Conservation (phyloP, 2,329 filamentous ascomycete genomes). For the Trichophyton schoenleinii region DNA sequence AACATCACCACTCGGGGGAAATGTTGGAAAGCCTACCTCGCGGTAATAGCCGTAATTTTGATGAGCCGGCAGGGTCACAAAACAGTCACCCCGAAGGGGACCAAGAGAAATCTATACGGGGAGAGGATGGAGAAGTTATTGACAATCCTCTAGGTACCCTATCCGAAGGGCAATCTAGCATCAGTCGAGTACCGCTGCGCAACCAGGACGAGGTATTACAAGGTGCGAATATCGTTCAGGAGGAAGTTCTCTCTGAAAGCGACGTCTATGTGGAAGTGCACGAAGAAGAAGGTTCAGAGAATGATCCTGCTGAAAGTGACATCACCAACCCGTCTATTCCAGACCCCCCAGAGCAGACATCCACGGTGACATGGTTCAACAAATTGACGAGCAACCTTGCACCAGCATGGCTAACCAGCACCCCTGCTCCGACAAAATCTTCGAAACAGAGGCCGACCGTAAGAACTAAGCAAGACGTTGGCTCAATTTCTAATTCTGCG, state of each 20-base stretch:
- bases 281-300: slow-evolving; percentile 1
- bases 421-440: not conserved
- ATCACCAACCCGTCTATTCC: not conserved
- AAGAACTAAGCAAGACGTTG: not conserved
- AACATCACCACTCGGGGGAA: not conserved
- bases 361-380: slow-evolving; percentile 27
- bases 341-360: slow-evolving; percentile 4
- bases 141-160: not conserved
- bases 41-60: not conserved
- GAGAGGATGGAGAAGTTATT: not conserved
- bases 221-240: too few species aligned
- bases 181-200: not conserved
- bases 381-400: slow-evolving; percentile 15
- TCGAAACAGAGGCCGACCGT: not conserved
- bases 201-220: not conserved
- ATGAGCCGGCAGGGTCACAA: not conserved
- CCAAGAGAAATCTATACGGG: not conserved
- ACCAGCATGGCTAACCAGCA: slow-evolving; percentile 12
- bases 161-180: not conserved
- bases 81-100: not conserved
- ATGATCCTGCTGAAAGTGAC: not conserved
- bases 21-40: not conserved
- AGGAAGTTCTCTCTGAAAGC: not conserved
- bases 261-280: not conserved
- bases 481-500: not conserved